Percentiles rank a stretch among this genome's conserved stretches.
phyloP scores from a whole-genome alignment of 768 basidiomycete species.

The button mushroom (Agaricus bisporus) region DNA sequence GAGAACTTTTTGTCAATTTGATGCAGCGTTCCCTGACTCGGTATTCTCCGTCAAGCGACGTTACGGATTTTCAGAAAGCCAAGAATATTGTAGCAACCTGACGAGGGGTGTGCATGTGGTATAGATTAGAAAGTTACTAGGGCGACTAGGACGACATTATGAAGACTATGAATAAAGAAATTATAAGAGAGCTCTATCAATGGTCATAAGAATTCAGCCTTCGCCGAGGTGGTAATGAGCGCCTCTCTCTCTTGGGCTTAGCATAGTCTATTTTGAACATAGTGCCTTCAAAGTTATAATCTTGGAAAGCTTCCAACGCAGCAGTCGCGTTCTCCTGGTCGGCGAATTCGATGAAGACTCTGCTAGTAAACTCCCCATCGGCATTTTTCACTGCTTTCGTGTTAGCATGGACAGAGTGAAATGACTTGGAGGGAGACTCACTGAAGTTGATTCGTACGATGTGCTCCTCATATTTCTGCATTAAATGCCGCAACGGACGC shows the following conservation, averaged over 20 bases:
- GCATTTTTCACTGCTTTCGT: constrained; percentile 25
- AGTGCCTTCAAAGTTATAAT: constrained; percentile 28
- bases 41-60: too few relatives aligned
- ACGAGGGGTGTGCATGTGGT: too few relatives aligned
- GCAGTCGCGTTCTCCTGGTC: constrained; percentile 37
- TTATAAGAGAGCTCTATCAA: too few relatives aligned
- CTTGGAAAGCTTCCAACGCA: constrained; percentile 39
- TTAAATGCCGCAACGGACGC: constrained; percentile 16
- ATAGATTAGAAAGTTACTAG: too few relatives aligned
- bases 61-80: too few relatives aligned
- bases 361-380: constrained; percentile 22
- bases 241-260: not conserved
- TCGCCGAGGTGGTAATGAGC: too few relatives aligned
- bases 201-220: too few relatives aligned
- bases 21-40: too few relatives aligned
- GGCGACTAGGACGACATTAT: too few relatives aligned
- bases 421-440: constrained; percentile 16
- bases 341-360: constrained; percentile 51
- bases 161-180: too few relatives aligned
- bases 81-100: too few relatives aligned
- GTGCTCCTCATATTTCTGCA: constrained; percentile 22
- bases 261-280: constrained; percentile 37
- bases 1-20: too few relatives aligned
- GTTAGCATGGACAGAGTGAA: not conserved
- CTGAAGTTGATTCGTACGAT: constrained; percentile 24